These are phyloP conservation scores for Porcisia hertigi DNA, from an alignment of 208 protist genomes.

Conservation along the genomic window DNA sequence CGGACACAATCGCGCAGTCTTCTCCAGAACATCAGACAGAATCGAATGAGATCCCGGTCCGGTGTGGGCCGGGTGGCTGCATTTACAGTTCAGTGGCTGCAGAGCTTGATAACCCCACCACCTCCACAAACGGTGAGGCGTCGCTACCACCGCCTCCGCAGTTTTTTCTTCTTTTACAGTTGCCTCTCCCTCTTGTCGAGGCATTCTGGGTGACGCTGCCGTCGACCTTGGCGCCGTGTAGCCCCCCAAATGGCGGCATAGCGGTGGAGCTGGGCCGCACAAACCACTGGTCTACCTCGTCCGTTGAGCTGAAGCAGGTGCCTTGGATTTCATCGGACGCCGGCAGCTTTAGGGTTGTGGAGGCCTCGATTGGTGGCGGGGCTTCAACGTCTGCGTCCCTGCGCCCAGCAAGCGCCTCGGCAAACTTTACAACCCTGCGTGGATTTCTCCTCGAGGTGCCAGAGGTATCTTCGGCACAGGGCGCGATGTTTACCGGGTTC, in stretches of 20 bases:
- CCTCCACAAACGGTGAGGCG: background rate
- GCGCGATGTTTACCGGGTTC: background rate
- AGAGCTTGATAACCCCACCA: background rate
- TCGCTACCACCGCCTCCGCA: background rate
- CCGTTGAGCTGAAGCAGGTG: conserved; percentile 2
- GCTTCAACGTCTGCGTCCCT: background rate
- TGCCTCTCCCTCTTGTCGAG: conserved; percentile 26
- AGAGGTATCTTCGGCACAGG: background rate
- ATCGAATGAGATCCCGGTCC: conserved; percentile 11
- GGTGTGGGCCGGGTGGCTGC: conserved; percentile 22
- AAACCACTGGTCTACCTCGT: background rate
- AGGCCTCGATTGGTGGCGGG: background rate
- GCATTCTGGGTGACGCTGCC: conserved; percentile 28
- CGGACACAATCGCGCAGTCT: background rate
- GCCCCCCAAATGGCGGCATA: background rate
- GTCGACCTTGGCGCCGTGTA: conserved; percentile 1
- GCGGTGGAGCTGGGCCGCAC: background rate
- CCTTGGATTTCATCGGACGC: conserved; percentile 7
- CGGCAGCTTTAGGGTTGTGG: background rate
- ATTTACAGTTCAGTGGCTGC: conserved; percentile 4
- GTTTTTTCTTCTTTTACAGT: conserved; percentile 15
- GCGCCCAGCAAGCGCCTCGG: background rate
- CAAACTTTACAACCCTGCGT: background rate
- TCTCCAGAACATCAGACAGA: no score
- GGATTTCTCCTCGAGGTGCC: conserved; percentile 14